These are phyloP conservation scores for Marasmius oreades DNA, from an alignment of 1,284 basidiomycete genomes.

Conservation along the genomic window DNA sequence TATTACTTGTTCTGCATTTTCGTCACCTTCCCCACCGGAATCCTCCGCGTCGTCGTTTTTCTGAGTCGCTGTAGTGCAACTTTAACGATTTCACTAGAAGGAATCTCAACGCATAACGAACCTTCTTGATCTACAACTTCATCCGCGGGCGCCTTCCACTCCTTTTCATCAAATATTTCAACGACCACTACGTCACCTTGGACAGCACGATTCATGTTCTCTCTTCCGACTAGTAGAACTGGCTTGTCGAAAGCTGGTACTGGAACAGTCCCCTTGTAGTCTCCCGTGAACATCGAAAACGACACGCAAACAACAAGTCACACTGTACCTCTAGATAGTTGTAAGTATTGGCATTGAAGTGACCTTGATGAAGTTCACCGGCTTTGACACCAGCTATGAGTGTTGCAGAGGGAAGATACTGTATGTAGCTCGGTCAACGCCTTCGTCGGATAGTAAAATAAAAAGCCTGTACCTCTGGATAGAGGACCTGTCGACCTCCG, in stretches of 20 bases:
- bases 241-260: constrained; percentile 75
- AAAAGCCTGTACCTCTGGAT: constrained; percentile 61
- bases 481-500: constrained; percentile 59
- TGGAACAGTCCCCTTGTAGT: constrained; percentile 71
- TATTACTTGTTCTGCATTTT: constrained; percentile 48
- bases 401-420: constrained; percentile 81
- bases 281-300: background rate
- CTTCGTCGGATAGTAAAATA: background rate
- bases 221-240: constrained; percentile 82
- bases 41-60: constrained; percentile 90
- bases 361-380: constrained; percentile 84
- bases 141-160: constrained; percentile 93
- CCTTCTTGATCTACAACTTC: constrained; percentile 93
- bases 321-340: constrained; percentile 86
- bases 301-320: background rate
- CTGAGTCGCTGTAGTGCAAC: constrained; percentile 57
- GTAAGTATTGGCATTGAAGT: constrained; percentile 94
- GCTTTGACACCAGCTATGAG: constrained; percentile 84
- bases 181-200: constrained; percentile 94
- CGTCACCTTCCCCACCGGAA: constrained; percentile 44
- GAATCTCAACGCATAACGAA: constrained; percentile 31
- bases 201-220: constrained; percentile 95
- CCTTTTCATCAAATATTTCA: constrained; percentile 81
- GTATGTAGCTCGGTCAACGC: constrained; percentile 8
- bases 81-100: constrained; percentile 5